Evolutionary conservation across 352 stramenopile species (phyloP), one percentile per base, ranked within the genome.

Genomic region (Globisporangium cystogenes): DNA sequence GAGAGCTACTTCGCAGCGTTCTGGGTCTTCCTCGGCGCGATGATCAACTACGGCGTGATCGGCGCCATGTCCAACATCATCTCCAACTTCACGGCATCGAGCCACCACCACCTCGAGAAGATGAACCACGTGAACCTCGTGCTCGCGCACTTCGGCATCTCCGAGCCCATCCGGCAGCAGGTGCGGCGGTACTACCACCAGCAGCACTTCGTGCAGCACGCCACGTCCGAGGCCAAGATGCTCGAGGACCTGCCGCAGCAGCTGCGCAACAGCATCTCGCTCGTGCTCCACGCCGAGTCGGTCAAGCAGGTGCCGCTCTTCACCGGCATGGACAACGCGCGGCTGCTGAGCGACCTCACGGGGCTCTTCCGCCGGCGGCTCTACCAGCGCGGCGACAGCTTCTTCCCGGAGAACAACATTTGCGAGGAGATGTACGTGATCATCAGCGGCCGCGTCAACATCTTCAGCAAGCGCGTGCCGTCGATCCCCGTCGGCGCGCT

Each of bases 41-140:
- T 90, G 27, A 92, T 92, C 57, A 90, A 90, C 59, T 92, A 87
- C 50, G 76, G 75, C 15, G 79, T 90, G 20, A 74, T 90, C 12
- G 76, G 77, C 1, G 76, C 75, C 15, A 90, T 92, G 72, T 92
- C 82, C 2, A 87, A 76, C 51, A 77, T 87, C 54, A 89, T 90
- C 16, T 83, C 82, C 1, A 85, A 87, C 51, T 56, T 87, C 7
- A 86, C 75, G 2, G 78, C 78, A 0, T 59, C 62, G 18, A 77
- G 74, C 42, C 78, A 66, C 10, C 70, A 87, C 27, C 71, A 84
- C 37, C 70, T 78, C 29, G 79, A 92, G 43, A 82, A 78, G 31
- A 78, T 90, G 64, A 87, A 87, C 49, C 57, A 62, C 5, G 67
- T 85, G 27, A 89, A 92, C 55, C 64, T 80, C 3, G 79, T 83